Base-by-base conservation (phyloP, 176 grass and related monocot genomes). In the Eremochloa ophiuroides region DNA sequence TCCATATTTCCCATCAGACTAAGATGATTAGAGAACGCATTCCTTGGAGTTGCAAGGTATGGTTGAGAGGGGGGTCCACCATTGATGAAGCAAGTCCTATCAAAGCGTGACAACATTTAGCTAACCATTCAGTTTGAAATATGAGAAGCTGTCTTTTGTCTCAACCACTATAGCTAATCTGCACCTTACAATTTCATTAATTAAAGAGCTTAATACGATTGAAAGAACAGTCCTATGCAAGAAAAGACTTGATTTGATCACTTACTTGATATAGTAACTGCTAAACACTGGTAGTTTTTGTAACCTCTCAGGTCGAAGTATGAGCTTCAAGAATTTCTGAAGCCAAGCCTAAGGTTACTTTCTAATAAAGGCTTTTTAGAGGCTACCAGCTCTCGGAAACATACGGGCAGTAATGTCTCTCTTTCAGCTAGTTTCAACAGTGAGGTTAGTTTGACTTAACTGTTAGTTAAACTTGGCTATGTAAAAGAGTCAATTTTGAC, bases 321-420 rank as follows among this genome's bases (percentile, higher is more conserved):
- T 60, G 90, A 89, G 64, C 70, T 85, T 2, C 90, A 95, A 83
- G 90, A 94, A 69, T 94, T 94, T 84, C 27, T 98, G 71, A 87
- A 92, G 55, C 95, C 95, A 80, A 93, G 88, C 78, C 75, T 98
- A 53, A 70, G 88, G 33, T 94, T 98, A 39, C 71, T 73, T 76
- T 94, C 92, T 80, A 79, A 69, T 59, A 86, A 74, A 76, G 71
- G 83, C 59, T 88, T 79, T 87, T 86, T 83, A 60, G 73, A 76
- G 61, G 34, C 75, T 43, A 65, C 30, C 12, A 29, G 81, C 7
- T 78, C 72, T 28, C 60, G 50, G 66, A 91, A 94, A 61, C 69
- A 85, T 40, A 56, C 29, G 34, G 73, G 3, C n/a, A 85, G 8
- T 23, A 76, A 29, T 44, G 29, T 39, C 50, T 71, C 62, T 12